Percentiles rank a stretch among this genome's conserved stretches.
These are phyloP conservation scores for Evernia prunastri DNA, from an alignment of 495 filamentous ascomycete species.

Conservation along the genomic window DNA sequence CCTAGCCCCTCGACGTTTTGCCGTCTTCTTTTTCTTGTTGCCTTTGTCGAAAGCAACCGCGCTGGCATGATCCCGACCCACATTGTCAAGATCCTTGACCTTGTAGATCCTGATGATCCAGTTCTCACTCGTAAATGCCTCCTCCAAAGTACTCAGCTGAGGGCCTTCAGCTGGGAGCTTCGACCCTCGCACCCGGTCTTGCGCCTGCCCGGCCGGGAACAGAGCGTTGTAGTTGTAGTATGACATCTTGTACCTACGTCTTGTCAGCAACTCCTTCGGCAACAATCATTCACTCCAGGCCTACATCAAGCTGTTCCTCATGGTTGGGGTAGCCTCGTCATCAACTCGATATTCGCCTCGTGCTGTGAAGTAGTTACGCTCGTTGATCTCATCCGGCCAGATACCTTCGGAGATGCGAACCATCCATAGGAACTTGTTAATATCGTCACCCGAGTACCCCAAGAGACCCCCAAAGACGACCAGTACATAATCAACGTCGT, in stretches of 20 bases:
- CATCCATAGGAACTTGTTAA: slow-evolving; percentile 99
- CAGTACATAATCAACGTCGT: slow-evolving; percentile 97
- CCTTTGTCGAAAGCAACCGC: slow-evolving; percentile 87
- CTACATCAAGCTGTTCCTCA: slow-evolving; percentile 99
- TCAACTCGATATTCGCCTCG: slow-evolving; percentile 96
- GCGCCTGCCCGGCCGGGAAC: slow-evolving; percentile 86
- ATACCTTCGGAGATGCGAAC: slow-evolving; percentile 98
- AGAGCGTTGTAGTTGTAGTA: slow-evolving; percentile 95
- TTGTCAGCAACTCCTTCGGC: background rate
- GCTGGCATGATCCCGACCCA: slow-evolving; percentile 80
- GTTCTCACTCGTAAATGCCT: slow-evolving; percentile 98
- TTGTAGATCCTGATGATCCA: slow-evolving; percentile 99
- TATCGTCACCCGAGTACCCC: slow-evolving; percentile 98
- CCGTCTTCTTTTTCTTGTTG: slow-evolving; percentile 84
- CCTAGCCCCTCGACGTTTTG: slow-evolving; percentile 71
- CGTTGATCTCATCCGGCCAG: slow-evolving; percentile 98
- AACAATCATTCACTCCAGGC: slow-evolving; percentile 28
- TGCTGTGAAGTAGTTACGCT: slow-evolving; percentile 92
- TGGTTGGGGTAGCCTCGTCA: slow-evolving; percentile 86
- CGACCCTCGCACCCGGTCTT: slow-evolving; percentile 80
- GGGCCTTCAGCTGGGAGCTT: slow-evolving; percentile 81
- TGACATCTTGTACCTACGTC: slow-evolving; percentile 96
- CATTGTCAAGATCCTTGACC: slow-evolving; percentile 96
- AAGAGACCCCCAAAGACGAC: slow-evolving; percentile 95
- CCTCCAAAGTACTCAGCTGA: slow-evolving; percentile 80